Conservation (phyloP, 139 green algal genomes). For the Diplosphaera chodatii region DNA sequence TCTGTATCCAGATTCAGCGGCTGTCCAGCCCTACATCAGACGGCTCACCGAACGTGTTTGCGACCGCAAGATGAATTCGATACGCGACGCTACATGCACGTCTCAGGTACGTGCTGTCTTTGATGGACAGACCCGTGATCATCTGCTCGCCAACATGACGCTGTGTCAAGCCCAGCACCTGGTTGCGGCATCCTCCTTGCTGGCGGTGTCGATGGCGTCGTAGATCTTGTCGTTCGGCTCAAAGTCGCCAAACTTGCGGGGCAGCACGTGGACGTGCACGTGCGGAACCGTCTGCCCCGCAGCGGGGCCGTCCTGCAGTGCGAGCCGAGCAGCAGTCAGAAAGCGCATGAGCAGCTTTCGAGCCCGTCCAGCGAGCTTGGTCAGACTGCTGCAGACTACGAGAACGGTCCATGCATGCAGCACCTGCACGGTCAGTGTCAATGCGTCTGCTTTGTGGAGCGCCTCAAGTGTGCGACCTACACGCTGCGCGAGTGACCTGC, state of each 20-base stretch:
- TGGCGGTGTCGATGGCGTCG: constrained; percentile 53
- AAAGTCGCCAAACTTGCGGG: constrained; percentile 79
- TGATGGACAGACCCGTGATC: no score
- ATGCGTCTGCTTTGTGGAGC: constrained; percentile 51
- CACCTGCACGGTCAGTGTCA: constrained; percentile 81
- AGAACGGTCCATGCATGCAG: background rate
- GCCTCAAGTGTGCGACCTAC: constrained; percentile 53
- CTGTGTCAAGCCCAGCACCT: background rate
- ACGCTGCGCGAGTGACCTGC: constrained; percentile 51
- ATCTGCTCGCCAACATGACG: background rate
- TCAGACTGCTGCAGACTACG: no score
- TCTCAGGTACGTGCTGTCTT: no score
- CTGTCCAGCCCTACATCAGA: constrained; percentile 19
- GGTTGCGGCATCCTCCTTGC: constrained; percentile 1
- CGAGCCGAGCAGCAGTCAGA: no score
- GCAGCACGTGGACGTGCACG: constrained; percentile 94
- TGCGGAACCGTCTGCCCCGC: constrained; percentile 93
- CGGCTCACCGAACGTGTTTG: no score
- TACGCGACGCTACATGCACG: no score
- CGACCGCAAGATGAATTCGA: no score
- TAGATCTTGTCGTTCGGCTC: constrained; percentile 90
- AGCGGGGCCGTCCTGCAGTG: constrained; percentile 52
- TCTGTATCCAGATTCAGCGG: constrained; percentile 69
- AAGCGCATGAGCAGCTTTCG: no score
- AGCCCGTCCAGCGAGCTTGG: no score